Conservation (phyloP, 2,329 filamentous ascomycete genomes). For the Thielaviopsis ethacetica region DNA sequence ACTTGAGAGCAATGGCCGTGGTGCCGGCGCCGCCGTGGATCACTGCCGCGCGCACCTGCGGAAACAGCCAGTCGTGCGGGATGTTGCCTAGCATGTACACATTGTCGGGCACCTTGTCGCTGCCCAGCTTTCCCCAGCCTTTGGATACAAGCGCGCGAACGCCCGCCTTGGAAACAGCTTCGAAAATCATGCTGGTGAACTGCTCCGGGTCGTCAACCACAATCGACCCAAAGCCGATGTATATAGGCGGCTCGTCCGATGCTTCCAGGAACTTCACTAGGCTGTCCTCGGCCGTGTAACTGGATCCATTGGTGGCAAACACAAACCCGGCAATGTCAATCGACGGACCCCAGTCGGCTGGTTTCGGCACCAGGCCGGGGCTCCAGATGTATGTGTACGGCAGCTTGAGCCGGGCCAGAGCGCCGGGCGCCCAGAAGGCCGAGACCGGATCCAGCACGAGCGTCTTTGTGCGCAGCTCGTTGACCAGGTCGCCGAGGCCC, state of each 20-base stretch:
- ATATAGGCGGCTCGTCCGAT: conserved; percentile 42
- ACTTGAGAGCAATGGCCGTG: conserved; percentile 57
- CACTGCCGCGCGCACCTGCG: conserved; percentile 46
- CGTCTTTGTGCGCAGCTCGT: conserved; percentile 53
- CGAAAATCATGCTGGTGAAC: conserved; percentile 56
- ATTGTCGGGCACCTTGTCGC: conserved; percentile 40
- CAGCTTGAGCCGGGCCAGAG: conserved; percentile 55
- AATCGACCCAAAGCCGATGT: conserved; percentile 63
- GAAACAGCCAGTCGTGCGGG: conserved; percentile 65
- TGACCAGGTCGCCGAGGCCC: conserved; percentile 65
- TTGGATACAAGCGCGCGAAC: conserved; percentile 58
- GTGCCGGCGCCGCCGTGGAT: conserved; percentile 69
- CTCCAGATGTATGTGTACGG: conserved; percentile 63
- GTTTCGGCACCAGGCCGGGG: conserved; percentile 48
- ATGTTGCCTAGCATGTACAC: conserved; percentile 59
- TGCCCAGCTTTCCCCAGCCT: conserved; percentile 58
- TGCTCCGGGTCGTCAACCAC: conserved; percentile 55
- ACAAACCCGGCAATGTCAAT: conserved; percentile 66
- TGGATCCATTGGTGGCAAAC: conserved; percentile 52
- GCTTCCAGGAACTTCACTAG: conserved; percentile 38
- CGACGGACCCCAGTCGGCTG: conserved; percentile 49
- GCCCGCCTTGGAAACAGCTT: conserved; percentile 47
- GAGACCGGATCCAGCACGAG: conserved; percentile 58
- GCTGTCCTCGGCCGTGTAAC: conserved; percentile 39
- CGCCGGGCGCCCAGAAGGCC: conserved; percentile 60